These are phyloP conservation scores for Parascedosporium putredinis DNA, from an alignment of 2,329 filamentous ascomycete genomes.

Conservation along the genomic window DNA sequence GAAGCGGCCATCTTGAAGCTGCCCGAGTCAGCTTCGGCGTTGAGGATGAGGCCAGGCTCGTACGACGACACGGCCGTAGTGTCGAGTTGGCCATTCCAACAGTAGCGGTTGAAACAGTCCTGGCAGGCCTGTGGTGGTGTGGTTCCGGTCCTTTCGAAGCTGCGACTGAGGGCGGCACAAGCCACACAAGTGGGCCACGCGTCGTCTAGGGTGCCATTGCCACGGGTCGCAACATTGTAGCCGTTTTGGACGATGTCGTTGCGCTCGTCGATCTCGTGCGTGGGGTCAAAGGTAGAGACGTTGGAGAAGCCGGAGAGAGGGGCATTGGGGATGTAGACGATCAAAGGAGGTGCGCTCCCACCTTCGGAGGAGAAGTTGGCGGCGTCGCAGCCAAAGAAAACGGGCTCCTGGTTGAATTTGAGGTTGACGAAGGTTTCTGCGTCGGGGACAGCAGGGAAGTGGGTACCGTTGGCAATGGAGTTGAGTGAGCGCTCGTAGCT, in stretches of 20 bases:
- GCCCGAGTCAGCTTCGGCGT: not conserved
- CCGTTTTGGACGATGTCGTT: slow-evolving; percentile 80
- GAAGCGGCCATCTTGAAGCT: not conserved
- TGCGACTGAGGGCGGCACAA: slow-evolving; percentile 74
- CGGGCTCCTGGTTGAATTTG: slow-evolving; percentile 47
- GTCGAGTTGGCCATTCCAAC: slow-evolving; percentile 69
- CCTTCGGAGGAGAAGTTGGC: slow-evolving; percentile 38
- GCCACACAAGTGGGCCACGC: slow-evolving; percentile 74
- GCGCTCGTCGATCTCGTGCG: slow-evolving; percentile 55
- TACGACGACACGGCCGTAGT: not conserved
- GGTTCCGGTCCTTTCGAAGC: slow-evolving; percentile 60
- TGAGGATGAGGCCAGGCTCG: slow-evolving; percentile 6
- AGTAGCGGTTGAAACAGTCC: slow-evolving; percentile 71
- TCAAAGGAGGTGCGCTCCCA: slow-evolving; percentile 48
- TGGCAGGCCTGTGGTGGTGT: slow-evolving; percentile 60
- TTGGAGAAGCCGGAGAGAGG: slow-evolving; percentile 73
- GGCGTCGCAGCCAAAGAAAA: slow-evolving; percentile 56
- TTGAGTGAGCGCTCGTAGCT: slow-evolving; percentile 44
- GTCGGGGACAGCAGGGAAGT: slow-evolving; percentile 49
- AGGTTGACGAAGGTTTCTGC: slow-evolving; percentile 44
- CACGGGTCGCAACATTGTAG: slow-evolving; percentile 72
- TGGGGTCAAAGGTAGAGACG: slow-evolving; percentile 62
- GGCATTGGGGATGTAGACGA: slow-evolving; percentile 82
- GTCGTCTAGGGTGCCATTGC: slow-evolving; percentile 65
- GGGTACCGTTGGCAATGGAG: slow-evolving; percentile 38